Conservation (phyloP, 108 stramenopile genomes). For the Nitzschia inconspicua region DNA sequence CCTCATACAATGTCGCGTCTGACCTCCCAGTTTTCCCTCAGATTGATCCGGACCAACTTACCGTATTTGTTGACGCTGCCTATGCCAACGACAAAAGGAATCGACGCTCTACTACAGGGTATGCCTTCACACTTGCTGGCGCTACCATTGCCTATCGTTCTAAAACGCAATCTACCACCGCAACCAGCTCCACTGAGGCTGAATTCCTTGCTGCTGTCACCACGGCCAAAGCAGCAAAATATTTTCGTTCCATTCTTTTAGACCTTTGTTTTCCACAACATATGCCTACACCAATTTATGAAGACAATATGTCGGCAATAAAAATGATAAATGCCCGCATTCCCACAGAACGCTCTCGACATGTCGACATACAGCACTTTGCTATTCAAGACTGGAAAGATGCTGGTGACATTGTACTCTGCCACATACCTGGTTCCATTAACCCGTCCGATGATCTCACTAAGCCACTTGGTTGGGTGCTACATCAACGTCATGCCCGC, state of each 20-base stretch:
- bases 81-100: too few species aligned
- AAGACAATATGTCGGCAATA: too few species aligned
- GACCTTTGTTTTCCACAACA: too few species aligned
- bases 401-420: conserved; percentile 1
- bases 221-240: conserved; percentile 14
- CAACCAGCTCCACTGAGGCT: conserved; percentile 17
- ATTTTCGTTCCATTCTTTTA: conserved; percentile 23
- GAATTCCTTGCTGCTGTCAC: conserved; percentile 15
- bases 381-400: conserved; percentile 30
- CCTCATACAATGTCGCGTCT: too few species aligned
- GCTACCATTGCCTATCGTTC: conserved; percentile 26
- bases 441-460: conserved; percentile 33
- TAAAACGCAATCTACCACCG: too few species aligned
- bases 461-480: conserved; percentile 34
- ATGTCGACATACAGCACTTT: conserved; percentile 25
- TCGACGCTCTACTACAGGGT: too few species aligned
- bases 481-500: conserved; percentile 22
- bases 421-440: conserved; percentile 16
- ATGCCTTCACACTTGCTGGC: conserved; percentile 15
- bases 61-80: too few species aligned
- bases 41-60: too few species aligned
- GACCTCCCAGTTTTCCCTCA: too few species aligned
- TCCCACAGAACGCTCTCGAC: too few species aligned
- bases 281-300: too few species aligned
- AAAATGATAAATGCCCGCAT: too few species aligned